phyloP scores from a whole-genome alignment of 768 basidiomycete species.

The Inosperma sp. region DNA sequence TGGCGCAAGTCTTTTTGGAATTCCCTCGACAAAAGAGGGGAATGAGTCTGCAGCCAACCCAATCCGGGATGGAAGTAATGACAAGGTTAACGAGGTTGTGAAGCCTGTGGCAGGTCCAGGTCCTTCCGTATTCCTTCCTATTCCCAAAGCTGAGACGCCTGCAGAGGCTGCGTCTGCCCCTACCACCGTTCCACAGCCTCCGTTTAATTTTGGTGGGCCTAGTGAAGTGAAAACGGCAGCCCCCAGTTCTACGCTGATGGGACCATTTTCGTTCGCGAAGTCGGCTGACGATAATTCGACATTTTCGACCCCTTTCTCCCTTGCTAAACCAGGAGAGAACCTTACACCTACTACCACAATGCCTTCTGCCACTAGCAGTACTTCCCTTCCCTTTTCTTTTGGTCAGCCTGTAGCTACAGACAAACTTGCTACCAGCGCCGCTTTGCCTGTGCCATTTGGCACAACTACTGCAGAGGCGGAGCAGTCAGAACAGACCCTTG shows the following conservation, averaged over 20 bases:
- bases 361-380: constrained; percentile 6
- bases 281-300: not conserved
- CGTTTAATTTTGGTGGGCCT: not conserved
- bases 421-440: not conserved
- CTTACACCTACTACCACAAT: not conserved
- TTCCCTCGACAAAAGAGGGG: constrained; percentile 11
- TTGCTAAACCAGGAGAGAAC: not conserved
- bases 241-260: too few relatives aligned
- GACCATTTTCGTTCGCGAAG: not conserved
- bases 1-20: not conserved
- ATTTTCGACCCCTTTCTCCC: not conserved
- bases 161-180: not conserved
- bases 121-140: constrained; percentile 14
- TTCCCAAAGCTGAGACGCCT: not conserved
- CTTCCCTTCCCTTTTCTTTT: constrained; percentile 32
- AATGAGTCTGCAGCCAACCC: constrained; percentile 6
- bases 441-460: not conserved
- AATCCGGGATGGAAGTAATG: constrained; percentile 14
- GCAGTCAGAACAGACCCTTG: constrained; percentile 11
- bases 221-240: not conserved
- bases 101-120: constrained; percentile 6
- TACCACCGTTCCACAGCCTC: not conserved
- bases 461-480: not conserved
- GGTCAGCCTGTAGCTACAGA: constrained; percentile 18
- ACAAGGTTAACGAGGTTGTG: not conserved